phyloP scores from a whole-genome alignment of 73 alveolate species.

The Symbiodinium pilosum region DNA sequence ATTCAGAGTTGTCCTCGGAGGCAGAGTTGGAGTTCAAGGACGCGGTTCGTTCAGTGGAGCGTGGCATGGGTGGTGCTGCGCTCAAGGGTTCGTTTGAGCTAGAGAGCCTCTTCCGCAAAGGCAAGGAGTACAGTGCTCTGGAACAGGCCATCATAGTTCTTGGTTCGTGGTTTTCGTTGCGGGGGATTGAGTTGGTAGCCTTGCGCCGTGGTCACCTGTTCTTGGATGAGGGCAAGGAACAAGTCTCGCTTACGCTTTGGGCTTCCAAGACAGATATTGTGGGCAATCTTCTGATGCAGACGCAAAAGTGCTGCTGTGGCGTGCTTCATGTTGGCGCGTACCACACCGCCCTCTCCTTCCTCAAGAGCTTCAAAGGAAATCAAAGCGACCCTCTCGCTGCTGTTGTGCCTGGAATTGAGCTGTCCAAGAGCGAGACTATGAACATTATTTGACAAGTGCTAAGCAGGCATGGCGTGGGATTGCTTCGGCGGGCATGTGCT shows the following conservation, averaged over 20 bases:
- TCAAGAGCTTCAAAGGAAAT: neutral
- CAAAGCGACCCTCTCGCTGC: too few species aligned
- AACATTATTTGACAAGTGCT: neutral
- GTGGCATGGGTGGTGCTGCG: neutral
- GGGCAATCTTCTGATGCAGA: too few species aligned
- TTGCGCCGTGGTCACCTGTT: neutral
- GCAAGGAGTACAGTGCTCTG: neutral
- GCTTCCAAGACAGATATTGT: neutral
- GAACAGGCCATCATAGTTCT: neutral
- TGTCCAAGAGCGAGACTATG: neutral
- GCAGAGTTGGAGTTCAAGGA: neutral
- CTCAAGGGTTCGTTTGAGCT: neutral
- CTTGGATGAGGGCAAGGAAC: neutral
- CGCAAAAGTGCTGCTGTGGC: neutral
- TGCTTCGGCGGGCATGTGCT: neutral
- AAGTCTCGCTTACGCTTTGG: neutral
- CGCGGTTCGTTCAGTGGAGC: neutral
- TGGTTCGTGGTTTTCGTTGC: neutral
- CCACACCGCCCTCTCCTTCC: neutral
- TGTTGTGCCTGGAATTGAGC: neutral
- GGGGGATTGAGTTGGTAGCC: neutral
- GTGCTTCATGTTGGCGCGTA: too few species aligned
- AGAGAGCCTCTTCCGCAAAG: neutral
- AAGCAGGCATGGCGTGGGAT: neutral
- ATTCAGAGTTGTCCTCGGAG: neutral